Conservation (phyloP, 495 filamentous ascomycete species). For the Podospora australis region DNA sequence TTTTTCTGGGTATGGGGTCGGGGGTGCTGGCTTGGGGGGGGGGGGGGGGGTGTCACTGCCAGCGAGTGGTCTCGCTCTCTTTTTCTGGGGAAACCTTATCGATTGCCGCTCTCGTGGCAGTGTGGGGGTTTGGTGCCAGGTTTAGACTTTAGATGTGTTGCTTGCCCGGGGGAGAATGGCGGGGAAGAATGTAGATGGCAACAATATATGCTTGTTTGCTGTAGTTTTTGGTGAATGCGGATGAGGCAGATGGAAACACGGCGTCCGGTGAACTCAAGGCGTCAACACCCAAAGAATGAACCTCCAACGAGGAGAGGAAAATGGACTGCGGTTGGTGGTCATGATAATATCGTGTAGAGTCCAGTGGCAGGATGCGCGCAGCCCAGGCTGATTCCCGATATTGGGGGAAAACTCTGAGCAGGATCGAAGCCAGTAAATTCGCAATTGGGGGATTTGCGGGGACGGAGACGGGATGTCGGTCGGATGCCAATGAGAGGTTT, state of each 20-base stretch:
- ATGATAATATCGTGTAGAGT: conserved; percentile 44
- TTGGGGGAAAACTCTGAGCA: conserved; percentile 24
- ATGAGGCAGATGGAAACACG: conserved; percentile 7
- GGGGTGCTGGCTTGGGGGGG: not conserved
- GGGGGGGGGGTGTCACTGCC: conserved; percentile 6
- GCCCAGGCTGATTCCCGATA: conserved; percentile 34
- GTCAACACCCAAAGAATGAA: conserved; percentile 44
- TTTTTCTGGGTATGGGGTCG: too few species aligned
- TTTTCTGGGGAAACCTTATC: conserved; percentile 25
- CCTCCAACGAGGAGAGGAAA: conserved; percentile 51
- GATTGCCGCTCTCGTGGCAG: conserved; percentile 17
- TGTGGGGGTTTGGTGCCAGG: conserved; percentile 31
- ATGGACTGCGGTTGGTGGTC: conserved; percentile 46
- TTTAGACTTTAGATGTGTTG: too few species aligned
- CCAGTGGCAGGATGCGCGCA: conserved; percentile 28
- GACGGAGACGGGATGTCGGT: conserved; percentile 2
- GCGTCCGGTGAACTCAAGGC: conserved; percentile 29
- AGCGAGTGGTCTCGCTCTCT: conserved; percentile 2
- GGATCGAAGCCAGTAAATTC: conserved; percentile 10
- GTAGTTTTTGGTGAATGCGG: not conserved
- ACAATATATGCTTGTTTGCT: not conserved
- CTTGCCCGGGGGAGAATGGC: too few species aligned
- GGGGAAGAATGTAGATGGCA: too few species aligned
- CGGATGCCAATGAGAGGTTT: too few species aligned
- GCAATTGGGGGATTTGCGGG: conserved; percentile 7